Evolutionary conservation across 352 stramenopile species (phyloP).

Genomic region (Phytophthora vignae): DNA sequence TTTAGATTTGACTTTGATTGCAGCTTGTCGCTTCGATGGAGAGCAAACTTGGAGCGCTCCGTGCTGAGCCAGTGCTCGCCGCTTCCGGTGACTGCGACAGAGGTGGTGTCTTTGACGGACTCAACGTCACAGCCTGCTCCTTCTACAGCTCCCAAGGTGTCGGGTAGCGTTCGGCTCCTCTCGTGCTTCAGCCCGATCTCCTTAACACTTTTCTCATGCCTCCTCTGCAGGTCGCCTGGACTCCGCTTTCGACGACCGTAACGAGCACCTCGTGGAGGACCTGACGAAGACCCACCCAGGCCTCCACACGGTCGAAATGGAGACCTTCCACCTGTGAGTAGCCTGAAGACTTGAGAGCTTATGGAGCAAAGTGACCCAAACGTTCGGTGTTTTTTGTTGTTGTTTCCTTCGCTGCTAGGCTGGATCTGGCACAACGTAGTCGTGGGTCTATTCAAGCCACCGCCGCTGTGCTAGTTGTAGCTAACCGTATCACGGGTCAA

Average conservation of each 20-base stretch:
- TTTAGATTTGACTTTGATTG: background rate
- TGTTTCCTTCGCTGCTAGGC: slow-evolving; percentile 16
- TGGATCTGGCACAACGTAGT: slow-evolving; percentile 59
- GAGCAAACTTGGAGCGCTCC: slow-evolving; percentile 28
- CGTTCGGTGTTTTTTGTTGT: background rate
- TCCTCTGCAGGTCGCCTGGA: slow-evolving; percentile 43
- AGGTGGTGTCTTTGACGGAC: slow-evolving; percentile 45
- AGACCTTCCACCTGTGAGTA: slow-evolving; percentile 71
- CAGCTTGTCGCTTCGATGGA: slow-evolving; percentile 44
- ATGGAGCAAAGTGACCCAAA: background rate
- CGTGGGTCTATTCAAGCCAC: slow-evolving; percentile 47
- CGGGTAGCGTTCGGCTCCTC: background rate
- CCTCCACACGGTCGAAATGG: slow-evolving; percentile 72
- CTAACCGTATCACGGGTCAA: slow-evolving; percentile 53
- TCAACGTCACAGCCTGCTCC: slow-evolving; percentile 69
- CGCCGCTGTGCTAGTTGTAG: slow-evolving; percentile 49
- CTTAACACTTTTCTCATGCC: background rate
- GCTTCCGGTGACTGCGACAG: slow-evolving; percentile 23
- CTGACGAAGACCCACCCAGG: slow-evolving; percentile 41
- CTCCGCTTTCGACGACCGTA: slow-evolving; percentile 68
- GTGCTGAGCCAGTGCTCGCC: slow-evolving; percentile 20
- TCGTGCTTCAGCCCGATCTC: background rate
- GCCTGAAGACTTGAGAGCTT: background rate
- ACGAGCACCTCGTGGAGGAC: slow-evolving; percentile 51
- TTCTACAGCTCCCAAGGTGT: slow-evolving; percentile 82